phyloP scores from a whole-genome alignment of 2,329 filamentous ascomycete species.

The Hawksworthiomyces lignivorus region DNA sequence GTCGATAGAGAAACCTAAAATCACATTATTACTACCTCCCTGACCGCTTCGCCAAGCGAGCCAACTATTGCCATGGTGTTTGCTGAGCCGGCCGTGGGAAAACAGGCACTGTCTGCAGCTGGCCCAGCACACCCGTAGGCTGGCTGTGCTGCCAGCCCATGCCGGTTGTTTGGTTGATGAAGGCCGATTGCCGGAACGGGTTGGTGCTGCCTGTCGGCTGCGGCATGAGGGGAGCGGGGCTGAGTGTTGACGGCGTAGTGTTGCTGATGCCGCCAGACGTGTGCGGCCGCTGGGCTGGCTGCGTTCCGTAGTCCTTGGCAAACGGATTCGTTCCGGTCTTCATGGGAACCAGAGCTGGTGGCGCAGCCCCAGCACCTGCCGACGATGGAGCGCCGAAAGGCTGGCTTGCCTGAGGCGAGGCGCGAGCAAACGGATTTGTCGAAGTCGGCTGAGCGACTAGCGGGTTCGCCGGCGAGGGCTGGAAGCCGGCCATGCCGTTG shows the following conservation, averaged over 20 bases:
- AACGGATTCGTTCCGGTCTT: conserved; percentile 55
- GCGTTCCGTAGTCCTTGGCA: conserved; percentile 36
- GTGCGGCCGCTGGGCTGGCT: conserved; percentile 25
- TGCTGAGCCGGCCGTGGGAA: conserved; percentile 73
- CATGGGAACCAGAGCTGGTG: conserved; percentile 37
- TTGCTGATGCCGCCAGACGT: conserved; percentile 61
- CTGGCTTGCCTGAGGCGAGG: conserved; percentile 34
- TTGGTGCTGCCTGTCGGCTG: conserved; percentile 87
- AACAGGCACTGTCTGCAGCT: conserved; percentile 69
- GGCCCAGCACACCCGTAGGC: conserved; percentile 72
- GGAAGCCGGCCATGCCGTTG: neutral
- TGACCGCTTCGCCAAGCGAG: no score
- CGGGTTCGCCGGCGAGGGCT: neutral
- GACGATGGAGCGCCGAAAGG: conserved; percentile 31
- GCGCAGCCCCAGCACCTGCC: conserved; percentile 20
- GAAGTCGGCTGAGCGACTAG: conserved; percentile 48
- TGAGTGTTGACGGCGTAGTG: conserved; percentile 34
- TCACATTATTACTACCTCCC: no score
- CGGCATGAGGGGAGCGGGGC: conserved; percentile 50
- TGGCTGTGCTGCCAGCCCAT: conserved; percentile 80
- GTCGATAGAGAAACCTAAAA: neutral
- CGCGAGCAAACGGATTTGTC: conserved; percentile 83
- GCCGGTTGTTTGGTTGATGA: conserved; percentile 82
- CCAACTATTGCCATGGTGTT: conserved; percentile 47
- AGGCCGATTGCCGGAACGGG: conserved; percentile 84